These are phyloP conservation scores for Plantago major DNA, from an alignment of 257 asterid species.

Conservation along the genomic window DNA sequence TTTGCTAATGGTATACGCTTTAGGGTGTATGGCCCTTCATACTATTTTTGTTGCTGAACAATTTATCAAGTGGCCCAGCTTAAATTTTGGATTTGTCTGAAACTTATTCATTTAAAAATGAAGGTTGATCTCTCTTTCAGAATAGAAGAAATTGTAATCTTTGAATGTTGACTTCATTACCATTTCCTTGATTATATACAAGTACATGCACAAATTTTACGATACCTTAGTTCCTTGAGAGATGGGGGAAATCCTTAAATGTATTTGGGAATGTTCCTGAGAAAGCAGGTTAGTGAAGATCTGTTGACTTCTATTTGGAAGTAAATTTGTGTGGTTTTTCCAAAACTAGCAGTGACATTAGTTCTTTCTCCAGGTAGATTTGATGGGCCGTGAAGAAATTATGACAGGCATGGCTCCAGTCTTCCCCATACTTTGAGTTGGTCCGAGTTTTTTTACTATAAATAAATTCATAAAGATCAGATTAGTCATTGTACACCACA, in stretches of 20 bases:
- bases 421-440: conserved; percentile 50
- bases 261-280: not conserved
- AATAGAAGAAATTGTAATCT: too few species aligned
- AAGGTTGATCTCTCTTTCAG: too few species aligned
- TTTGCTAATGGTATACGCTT: conserved; percentile 8
- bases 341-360: conserved; percentile 51
- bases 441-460: conserved; percentile 21
- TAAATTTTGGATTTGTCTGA: not conserved
- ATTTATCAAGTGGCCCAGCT: not conserved
- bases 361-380: conserved; percentile 83
- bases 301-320: conserved; percentile 18
- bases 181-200: too few species aligned
- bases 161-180: too few species aligned
- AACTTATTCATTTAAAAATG: not conserved
- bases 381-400: conserved; percentile 84
- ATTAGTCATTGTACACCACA: conserved; percentile 3
- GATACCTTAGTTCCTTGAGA: not conserved
- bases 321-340: conserved; percentile 32
- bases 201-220: not conserved
- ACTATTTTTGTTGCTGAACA: not conserved
- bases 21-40: not conserved
- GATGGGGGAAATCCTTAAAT: not conserved
- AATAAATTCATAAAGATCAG: not conserved
- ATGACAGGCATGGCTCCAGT: conserved; percentile 49
- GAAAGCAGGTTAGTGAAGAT: not conserved